Base-by-base conservation (phyloP, 2,329 filamentous ascomycete species). In the Aspergillus sp. region DNA sequence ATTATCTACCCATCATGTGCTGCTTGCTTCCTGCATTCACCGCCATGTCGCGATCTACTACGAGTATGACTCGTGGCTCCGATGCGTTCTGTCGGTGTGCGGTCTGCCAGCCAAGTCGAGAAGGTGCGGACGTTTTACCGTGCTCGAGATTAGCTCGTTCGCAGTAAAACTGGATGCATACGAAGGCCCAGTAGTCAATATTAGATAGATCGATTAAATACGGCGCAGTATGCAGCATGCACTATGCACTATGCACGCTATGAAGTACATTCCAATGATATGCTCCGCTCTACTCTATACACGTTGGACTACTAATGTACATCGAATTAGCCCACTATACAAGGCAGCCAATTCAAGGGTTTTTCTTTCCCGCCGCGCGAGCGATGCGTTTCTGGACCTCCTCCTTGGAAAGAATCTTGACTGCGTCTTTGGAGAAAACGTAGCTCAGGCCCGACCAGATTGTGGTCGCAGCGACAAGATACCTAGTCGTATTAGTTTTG, bases 391-490 rank as follows among this genome's bases (percentile, higher is more conserved):
- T 70, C 52, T 76, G 72, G 17, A 76, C 65, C 52, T 78, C 75
- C 49, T 77, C 68, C 43, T 79, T 76, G 14, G 73, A 78, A 43
- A 98, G 73, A 56, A 98, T 97, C 73, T 89, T 96, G 33, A 98
- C 93, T 0, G 92, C 93, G 67, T 96, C 89, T 73, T 95, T 96
- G 64, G 87, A 90, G 72, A 89, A 96, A 6, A 96, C 82, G 72
- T 99, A 99, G 73, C 93, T 96, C 14, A 93, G 81, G 7, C 95
- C 95, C 62, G 92, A 97, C 90, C 93, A 98, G 6, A 96, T 76
- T 0, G 95, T 99, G 4, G 95, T 99, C 0, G 82, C 84, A 0
- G 92, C 93, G 3, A 99, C 93, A 14, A 96, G 76, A 66, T 90
- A 93, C 70, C 90, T 93, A 47, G 72, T 63, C 64, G 57, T 75